phyloP scores from a whole-genome alignment of 331 rosid species.

The Quercus phellos region DNA sequence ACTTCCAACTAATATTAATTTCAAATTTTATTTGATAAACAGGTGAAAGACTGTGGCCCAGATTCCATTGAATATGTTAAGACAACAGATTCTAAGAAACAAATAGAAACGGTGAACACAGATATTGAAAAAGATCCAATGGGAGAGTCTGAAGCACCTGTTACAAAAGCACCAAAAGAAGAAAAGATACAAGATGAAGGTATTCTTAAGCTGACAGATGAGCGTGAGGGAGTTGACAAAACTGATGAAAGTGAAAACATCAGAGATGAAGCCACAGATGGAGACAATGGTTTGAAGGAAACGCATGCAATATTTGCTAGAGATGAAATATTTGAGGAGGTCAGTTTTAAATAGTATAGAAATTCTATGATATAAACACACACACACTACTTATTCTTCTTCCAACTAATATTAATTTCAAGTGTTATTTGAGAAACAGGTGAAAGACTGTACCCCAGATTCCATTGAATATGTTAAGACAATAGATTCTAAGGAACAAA shows the following conservation, averaged over 20 bases:
- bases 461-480: background rate
- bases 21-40: background rate
- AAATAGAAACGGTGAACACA: background rate
- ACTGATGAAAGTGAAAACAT: background rate
- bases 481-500: background rate
- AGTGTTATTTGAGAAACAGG: slow-evolving; percentile 14
- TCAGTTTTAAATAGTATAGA: too few species aligned
- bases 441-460: slow-evolving; percentile 1
- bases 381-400: too few species aligned
- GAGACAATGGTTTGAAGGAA: background rate
- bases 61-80: background rate
- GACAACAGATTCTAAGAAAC: slow-evolving; percentile 10
- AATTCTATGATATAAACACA: too few species aligned
- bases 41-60: slow-evolving; percentile 2
- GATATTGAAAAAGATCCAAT: background rate
- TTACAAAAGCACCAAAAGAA: background rate
- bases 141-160: background rate
- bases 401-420: too few species aligned
- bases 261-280: background rate
- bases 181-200: slow-evolving; percentile 4
- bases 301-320: too few species aligned
- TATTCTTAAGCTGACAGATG: background rate
- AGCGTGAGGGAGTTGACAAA: background rate
- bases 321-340: too few species aligned
- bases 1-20: too few species aligned